Conservation (phyloP, 129 eudicot species). For the Tanacetum coccineum region DNA sequence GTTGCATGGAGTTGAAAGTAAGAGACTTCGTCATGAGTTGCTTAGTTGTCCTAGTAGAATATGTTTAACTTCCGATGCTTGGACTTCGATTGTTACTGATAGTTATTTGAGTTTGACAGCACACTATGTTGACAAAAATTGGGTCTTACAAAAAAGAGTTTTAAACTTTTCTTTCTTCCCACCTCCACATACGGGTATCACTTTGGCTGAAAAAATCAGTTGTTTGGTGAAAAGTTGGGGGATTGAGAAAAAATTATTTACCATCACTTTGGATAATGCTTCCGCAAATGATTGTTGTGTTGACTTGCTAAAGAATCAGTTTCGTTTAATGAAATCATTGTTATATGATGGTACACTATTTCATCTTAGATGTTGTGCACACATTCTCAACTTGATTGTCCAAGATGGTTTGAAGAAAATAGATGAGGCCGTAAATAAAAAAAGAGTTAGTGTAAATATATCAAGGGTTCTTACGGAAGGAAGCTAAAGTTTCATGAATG, state of each 20-base stretch:
- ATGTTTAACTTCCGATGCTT: slow-evolving; percentile 17
- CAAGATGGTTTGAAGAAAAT: slow-evolving; percentile 3
- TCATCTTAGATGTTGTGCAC: background rate
- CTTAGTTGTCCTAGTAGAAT: slow-evolving; percentile 2
- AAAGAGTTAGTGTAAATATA: background rate
- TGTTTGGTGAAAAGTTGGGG: background rate
- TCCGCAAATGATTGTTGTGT: background rate
- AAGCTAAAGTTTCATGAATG: background rate
- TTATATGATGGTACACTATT: background rate
- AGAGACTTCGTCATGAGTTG: background rate
- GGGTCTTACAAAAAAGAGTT: slow-evolving; percentile 13
- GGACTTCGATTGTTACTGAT: slow-evolving; percentile 17
- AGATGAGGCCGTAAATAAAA: background rate
- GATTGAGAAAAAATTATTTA: background rate
- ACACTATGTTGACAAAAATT: slow-evolving; percentile 17
- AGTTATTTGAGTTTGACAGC: slow-evolving; percentile 20
- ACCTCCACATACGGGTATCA: background rate
- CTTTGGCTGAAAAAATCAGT: background rate
- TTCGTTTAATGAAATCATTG: background rate
- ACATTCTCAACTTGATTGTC: background rate
- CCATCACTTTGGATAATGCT: background rate
- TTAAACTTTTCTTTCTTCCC: background rate
- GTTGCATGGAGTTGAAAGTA: background rate
- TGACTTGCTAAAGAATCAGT: background rate
- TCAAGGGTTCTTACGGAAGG: no score